phyloP scores from a whole-genome alignment of 2,329 filamentous ascomycete genomes.

The Clarireedia monteithiana region DNA sequence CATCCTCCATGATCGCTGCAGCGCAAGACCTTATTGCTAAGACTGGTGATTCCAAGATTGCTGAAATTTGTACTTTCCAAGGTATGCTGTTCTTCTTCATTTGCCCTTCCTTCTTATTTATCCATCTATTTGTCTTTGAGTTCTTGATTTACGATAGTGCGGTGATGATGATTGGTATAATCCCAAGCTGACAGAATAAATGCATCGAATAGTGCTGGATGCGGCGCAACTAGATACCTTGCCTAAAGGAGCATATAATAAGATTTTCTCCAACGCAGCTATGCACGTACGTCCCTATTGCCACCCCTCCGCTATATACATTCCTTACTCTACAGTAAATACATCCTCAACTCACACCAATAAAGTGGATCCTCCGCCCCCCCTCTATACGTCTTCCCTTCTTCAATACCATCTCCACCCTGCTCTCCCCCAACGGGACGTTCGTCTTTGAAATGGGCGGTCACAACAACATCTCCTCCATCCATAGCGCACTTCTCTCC shows the following conservation, averaged over 20 bases:
- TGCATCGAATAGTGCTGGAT: slow-evolving; percentile 35
- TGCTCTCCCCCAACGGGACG: slow-evolving; percentile 45
- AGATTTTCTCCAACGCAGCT: slow-evolving; percentile 59
- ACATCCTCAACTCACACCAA: not conserved
- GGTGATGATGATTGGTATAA: too few relatives aligned
- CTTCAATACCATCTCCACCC: slow-evolving; percentile 43
- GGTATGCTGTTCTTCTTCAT: slow-evolving; percentile 6
- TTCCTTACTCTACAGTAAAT: not conserved
- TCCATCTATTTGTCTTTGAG: too few relatives aligned
- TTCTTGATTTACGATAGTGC: too few relatives aligned
- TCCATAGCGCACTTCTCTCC: slow-evolving; percentile 45
- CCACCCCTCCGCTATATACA: not conserved
- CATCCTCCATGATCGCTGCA: slow-evolving; percentile 48
- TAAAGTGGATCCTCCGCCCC: slow-evolving; percentile 49
- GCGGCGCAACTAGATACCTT: slow-evolving; percentile 32
- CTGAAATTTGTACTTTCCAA: slow-evolving; percentile 22
- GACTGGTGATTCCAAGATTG: not conserved
- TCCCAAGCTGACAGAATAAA: not conserved
- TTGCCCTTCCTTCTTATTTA: not conserved
- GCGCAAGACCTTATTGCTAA: slow-evolving; percentile 33
- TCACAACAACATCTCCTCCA: slow-evolving; percentile 58
- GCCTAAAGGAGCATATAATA: slow-evolving; percentile 32
- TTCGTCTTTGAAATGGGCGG: slow-evolving; percentile 69
- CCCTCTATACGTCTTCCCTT: slow-evolving; percentile 37
- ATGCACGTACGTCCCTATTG: slow-evolving; percentile 30